These are phyloP conservation scores for Kazachstania sp. DNA, from an alignment of 1,139 yeast genomes.

Conservation along the genomic window DNA sequence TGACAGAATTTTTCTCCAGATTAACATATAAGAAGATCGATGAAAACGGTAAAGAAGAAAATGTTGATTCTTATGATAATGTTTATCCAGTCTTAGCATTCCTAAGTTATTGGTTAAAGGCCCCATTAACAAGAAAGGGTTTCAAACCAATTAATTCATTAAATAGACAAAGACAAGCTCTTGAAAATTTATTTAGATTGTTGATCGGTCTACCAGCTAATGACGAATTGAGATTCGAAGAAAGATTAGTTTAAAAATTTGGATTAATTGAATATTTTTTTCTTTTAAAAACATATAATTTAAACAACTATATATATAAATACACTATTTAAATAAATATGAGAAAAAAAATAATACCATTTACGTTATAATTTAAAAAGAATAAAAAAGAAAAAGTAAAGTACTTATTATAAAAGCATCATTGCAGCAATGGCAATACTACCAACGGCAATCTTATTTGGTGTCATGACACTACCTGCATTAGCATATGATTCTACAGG, in stretches of 20 bases:
- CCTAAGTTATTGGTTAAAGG: slow-evolving; percentile 93
- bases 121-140: slow-evolving; percentile 89
- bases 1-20: slow-evolving; percentile 84
- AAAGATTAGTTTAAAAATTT: slow-evolving; percentile 44
- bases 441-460: not conserved
- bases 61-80: slow-evolving; percentile 44
- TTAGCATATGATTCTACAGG: not conserved
- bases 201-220: slow-evolving; percentile 84
- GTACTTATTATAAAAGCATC: not conserved
- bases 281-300: not conserved
- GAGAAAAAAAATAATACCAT: too few species aligned
- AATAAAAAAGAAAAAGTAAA: too few species aligned
- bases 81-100: slow-evolving; percentile 83
- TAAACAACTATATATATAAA: too few species aligned
- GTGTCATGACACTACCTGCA: not conserved
- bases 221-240: slow-evolving; percentile 91
- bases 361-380: too few species aligned
- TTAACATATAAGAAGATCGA: slow-evolving; percentile 59
- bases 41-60: slow-evolving; percentile 27
- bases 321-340: not conserved
- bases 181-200: slow-evolving; percentile 84
- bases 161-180: slow-evolving; percentile 87
- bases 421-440: not conserved
- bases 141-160: slow-evolving; percentile 86
- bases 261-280: not conserved